Evolutionary conservation across 306 rosid species (phyloP), one percentile per base, ranked within the genome.

Genomic region (Leucaena leucocephala): DNA sequence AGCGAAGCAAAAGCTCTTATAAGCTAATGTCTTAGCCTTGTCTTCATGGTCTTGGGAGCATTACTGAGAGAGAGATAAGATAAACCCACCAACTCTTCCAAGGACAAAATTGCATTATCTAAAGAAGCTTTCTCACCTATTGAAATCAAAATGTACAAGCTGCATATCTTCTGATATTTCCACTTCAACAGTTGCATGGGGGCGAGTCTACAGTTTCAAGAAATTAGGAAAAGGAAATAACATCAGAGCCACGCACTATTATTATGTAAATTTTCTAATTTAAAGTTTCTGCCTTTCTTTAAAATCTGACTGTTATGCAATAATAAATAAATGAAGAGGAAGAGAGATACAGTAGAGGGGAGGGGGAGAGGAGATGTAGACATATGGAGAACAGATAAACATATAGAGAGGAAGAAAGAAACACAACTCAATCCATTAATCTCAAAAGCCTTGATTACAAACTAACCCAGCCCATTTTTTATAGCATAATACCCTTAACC

Each of bases 161-260:
- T 94, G 97, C 98, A 90, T 95, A 82, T 95, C 98, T 89, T 95
- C 98, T 75, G 98, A 95, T 83, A 92, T 95, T 90, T 95, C 98
- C 83, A 95, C 97, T 88, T 95, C 98, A 48, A 95, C 98, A 72
- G 98, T 95, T 67, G 98, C 98, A 90, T 95, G 98, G 40, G 98
- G 98, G 15, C 98, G 91, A 67, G 98, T 95, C 98, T 95, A 75
- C 54, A 81, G 77, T 69, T 78, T 73, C 45, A 33, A 84, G 17
- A 73, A 77, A 21, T 79, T 79, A 66, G 78, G 45, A 27, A 39
- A 48, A 69, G 21, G 58, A 54, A 81, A 65, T 72, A 66, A 35
- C 64, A 48, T 6, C 62, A 44, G 73, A 75, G 74, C 22, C 59
- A 38, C 39, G 17, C 42, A 67, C 59, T 34, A 42, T 62, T 42